Conservation (phyloP, 768 basidiomycete genomes). For the Neoboletus subvelutipes region DNA sequence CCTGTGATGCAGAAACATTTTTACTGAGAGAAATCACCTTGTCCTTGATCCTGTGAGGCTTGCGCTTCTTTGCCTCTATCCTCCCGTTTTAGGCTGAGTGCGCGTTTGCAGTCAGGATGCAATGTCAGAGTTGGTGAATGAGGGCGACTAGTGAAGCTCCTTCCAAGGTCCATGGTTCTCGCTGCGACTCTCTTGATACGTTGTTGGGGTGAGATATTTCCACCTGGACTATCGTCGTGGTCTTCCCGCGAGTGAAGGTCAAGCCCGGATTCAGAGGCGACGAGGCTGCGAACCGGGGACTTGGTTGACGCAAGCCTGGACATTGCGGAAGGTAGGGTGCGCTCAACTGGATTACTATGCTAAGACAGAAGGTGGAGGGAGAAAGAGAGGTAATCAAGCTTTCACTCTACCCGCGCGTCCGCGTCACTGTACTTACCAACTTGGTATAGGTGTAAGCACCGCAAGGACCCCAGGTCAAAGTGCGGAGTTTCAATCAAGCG, state of each 20-base stretch:
- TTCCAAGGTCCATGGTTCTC: slow-evolving; percentile 63
- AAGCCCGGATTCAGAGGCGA: slow-evolving; percentile 32
- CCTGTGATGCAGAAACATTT: slow-evolving; percentile 7
- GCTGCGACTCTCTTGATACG: slow-evolving; percentile 55
- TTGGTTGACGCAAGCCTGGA: slow-evolving; percentile 26
- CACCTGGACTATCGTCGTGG: slow-evolving; percentile 29
- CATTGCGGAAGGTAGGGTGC: slow-evolving; percentile 16
- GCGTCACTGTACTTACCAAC: neutral
- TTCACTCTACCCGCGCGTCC: slow-evolving; percentile 9
- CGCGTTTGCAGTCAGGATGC: slow-evolving; percentile 44
- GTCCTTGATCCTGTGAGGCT: slow-evolving; percentile 22
- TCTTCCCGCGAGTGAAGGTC: slow-evolving; percentile 33
- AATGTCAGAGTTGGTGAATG: slow-evolving; percentile 29
- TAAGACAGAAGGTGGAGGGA: slow-evolving; percentile 6
- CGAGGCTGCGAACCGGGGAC: slow-evolving; percentile 20
- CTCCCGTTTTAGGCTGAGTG: slow-evolving; percentile 57
- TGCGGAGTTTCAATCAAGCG: neutral
- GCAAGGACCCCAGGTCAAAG: neutral
- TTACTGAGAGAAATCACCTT: slow-evolving; percentile 33
- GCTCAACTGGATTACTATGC: slow-evolving; percentile 6
- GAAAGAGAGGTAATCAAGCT: slow-evolving; percentile 3
- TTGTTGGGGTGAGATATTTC: slow-evolving; percentile 36
- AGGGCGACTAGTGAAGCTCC: slow-evolving; percentile 49
- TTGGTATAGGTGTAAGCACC: neutral
- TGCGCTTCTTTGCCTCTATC: slow-evolving; percentile 45